Percentiles rank a stretch among this genome's conserved stretches.
phyloP scores from a whole-genome alignment of 352 stramenopile species.

The Phytophthora tubulina region DNA sequence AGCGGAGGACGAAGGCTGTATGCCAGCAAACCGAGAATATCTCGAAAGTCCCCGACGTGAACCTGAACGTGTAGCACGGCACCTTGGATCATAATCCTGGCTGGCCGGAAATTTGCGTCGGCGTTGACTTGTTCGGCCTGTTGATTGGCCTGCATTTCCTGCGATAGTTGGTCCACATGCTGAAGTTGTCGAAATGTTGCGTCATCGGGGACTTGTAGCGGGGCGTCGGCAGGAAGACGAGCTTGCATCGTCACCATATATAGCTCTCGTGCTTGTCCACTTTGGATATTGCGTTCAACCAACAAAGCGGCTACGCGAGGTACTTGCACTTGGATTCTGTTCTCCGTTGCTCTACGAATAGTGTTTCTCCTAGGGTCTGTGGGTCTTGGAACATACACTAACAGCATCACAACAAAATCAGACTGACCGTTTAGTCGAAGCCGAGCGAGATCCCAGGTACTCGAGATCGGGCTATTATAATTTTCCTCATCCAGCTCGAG shows the following conservation, averaged over 20 bases:
- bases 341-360: constrained; percentile 11
- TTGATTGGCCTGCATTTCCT: constrained; percentile 1
- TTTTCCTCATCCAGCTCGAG: constrained; percentile 2
- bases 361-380: neutral
- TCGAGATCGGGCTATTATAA: neutral
- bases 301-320: constrained; percentile 12
- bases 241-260: constrained; percentile 27
- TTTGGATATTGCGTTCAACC: constrained; percentile 2
- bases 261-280: neutral
- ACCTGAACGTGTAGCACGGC: neutral
- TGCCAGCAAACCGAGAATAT: neutral
- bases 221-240: neutral
- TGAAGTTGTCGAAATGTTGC: constrained; percentile 23
- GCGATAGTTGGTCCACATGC: constrained; percentile 7
- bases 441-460: neutral
- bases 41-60: constrained; percentile 5
- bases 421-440: constrained; percentile 15
- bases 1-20: constrained; percentile 24
- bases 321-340: constrained; percentile 11
- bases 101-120: constrained; percentile 1
- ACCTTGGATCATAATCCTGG: neutral
- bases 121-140: constrained; percentile 3
- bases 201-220: constrained; percentile 10
- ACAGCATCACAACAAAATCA: constrained; percentile 22
- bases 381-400: constrained; percentile 24